These are phyloP conservation scores for Morella rubra DNA, from an alignment of 306 rosid species.

Conservation along the genomic window DNA sequence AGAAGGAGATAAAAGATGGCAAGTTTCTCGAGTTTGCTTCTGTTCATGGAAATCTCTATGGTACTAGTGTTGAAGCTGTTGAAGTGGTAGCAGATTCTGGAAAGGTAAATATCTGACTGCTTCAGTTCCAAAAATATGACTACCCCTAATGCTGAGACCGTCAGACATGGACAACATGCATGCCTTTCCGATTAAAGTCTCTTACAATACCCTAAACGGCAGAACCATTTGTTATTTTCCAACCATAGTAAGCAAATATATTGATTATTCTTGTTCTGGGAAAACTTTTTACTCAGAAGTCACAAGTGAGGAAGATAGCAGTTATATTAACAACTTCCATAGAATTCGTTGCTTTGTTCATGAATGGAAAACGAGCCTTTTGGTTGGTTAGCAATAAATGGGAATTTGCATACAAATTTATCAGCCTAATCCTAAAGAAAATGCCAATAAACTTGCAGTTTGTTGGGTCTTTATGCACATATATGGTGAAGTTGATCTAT, in stretches of 20 bases:
- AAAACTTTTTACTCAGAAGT: not conserved
- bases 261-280: not conserved
- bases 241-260: not conserved
- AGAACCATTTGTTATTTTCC: not conserved
- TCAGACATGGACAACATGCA: not conserved
- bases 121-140: slow-evolving; percentile 17
- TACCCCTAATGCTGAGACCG: not conserved
- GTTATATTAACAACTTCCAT: too few relatives aligned
- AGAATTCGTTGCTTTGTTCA: too few relatives aligned
- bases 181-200: not conserved
- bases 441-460: too few relatives aligned
- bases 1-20: slow-evolving; percentile 71
- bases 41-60: slow-evolving; percentile 94
- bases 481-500: too few relatives aligned
- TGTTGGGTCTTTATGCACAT: too few relatives aligned
- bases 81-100: slow-evolving; percentile 82
- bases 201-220: not conserved
- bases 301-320: too few relatives aligned
- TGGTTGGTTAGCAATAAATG: too few relatives aligned
- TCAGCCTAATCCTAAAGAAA: too few relatives aligned
- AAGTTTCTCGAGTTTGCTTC: slow-evolving; percentile 94
- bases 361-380: too few relatives aligned
- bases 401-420: too few relatives aligned
- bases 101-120: slow-evolving; percentile 41
- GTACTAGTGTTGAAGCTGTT: slow-evolving; percentile 95